These are phyloP conservation scores for Lotus japonicus DNA, from an alignment of 306 rosid genomes.

Conservation along the genomic window DNA sequence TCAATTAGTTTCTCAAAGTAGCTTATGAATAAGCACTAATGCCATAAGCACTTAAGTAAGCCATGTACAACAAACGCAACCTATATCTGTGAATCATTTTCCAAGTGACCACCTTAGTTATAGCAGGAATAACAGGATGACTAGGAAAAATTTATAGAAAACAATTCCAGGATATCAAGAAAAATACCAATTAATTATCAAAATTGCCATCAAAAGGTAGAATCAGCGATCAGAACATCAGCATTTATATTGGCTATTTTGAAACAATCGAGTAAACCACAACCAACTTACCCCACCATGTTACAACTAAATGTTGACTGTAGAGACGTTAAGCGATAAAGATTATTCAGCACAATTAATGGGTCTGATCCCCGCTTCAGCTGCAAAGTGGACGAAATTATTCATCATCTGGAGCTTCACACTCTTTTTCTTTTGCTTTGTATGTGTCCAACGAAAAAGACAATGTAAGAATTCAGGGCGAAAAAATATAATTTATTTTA, in stretches of 20 bases:
- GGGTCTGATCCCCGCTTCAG: constrained; percentile 89
- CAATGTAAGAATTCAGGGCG: neutral
- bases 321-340: constrained; percentile 79
- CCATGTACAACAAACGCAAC: too few species aligned
- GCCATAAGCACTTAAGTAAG: too few species aligned
- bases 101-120: too few species aligned
- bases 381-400: constrained; percentile 40
- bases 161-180: neutral
- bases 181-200: neutral
- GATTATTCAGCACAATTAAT: constrained; percentile 76
- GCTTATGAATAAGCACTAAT: too few species aligned
- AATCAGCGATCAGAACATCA: constrained; percentile 4
- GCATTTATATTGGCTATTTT: neutral
- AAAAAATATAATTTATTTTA: constrained; percentile 18
- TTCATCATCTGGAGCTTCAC: neutral
- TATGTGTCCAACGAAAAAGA: neutral
- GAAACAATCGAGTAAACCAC: neutral
- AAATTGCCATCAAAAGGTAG: neutral
- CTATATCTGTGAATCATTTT: too few species aligned
- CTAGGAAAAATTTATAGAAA: neutral
- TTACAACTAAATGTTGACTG: constrained; percentile 90
- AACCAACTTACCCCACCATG: constrained; percentile 90
- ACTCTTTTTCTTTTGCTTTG: neutral
- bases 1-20: too few species aligned
- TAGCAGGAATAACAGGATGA: too few species aligned